These are phyloP conservation scores for Globisporangium parvum DNA, from an alignment of 352 stramenopile genomes.

Conservation along the genomic window DNA sequence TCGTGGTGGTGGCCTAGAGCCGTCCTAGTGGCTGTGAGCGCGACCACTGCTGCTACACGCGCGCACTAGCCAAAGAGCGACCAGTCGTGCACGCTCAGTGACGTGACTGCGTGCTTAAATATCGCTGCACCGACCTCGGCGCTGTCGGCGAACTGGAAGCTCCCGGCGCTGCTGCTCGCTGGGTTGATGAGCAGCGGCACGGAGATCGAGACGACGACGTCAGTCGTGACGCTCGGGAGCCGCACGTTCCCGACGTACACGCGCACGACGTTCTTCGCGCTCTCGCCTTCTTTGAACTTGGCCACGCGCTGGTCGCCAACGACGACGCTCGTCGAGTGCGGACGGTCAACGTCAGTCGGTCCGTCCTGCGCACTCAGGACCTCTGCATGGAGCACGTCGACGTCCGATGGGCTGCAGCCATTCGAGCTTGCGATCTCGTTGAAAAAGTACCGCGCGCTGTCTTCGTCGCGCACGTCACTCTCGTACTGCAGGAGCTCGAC, in stretches of 20 bases:
- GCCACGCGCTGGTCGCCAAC: conserved; percentile 75
- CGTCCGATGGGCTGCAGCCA: conserved; percentile 52
- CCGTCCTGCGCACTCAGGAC: conserved; percentile 19
- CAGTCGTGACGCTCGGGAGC: conserved; percentile 65
- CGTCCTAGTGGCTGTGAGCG: too few relatives aligned
- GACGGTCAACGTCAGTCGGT: conserved; percentile 24
- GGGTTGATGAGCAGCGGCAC: conserved; percentile 72
- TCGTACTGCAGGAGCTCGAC: conserved; percentile 78
- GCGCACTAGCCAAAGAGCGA: conserved; percentile 32
- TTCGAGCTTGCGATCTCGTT: conserved; percentile 81
- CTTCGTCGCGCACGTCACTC: conserved; percentile 28
- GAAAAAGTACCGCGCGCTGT: conserved; percentile 75
- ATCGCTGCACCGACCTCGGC: conserved; percentile 59
- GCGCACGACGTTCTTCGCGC: conserved; percentile 81
- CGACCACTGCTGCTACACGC: too few relatives aligned
- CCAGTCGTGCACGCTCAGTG: conserved; percentile 71
- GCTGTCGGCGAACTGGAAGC: conserved; percentile 60
- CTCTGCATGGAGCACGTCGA: conserved; percentile 42
- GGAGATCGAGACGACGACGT: conserved; percentile 79
- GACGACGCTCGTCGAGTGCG: conserved; percentile 38
- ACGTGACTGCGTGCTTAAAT: conserved; percentile 68
- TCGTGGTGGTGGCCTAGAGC: too few relatives aligned
- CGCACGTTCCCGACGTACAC: conserved; percentile 74
- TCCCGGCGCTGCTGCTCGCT: conserved; percentile 53
- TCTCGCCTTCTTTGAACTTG: conserved; percentile 81